A percentile compares a stretch with the other conserved stretches of the same genome.
Evolutionary conservation across 768 basidiomycete species (phyloP).

Genomic region (Mycena rebaudengoi): DNA sequence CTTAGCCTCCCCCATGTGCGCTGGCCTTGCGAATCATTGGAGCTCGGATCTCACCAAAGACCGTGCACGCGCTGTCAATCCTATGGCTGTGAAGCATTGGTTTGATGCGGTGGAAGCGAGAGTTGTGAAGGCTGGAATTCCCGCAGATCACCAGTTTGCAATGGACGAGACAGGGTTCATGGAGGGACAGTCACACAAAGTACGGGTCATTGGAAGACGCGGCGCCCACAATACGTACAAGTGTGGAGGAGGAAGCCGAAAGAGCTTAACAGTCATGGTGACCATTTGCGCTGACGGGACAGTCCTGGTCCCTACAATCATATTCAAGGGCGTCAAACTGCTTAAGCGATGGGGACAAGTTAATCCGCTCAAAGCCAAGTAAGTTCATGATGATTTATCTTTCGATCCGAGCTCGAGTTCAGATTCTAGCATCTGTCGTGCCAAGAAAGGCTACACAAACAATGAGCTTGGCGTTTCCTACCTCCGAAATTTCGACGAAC

Average conservation of each 20-base stretch:
- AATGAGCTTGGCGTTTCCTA: background rate
- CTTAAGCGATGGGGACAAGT: conserved; percentile 8
- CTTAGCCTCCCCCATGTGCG: background rate
- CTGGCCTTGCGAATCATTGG: background rate
- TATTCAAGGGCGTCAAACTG: conserved; percentile 17
- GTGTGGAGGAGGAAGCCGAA: conserved; percentile 18
- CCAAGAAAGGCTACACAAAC: background rate
- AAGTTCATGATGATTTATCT: background rate
- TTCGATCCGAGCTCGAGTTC: background rate
- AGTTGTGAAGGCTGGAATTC: conserved; percentile 2
- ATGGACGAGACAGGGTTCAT: conserved; percentile 32
- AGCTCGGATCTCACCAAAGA: background rate
- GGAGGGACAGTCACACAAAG: conserved; percentile 17
- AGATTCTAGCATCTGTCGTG: background rate
- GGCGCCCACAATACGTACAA: conserved; percentile 18
- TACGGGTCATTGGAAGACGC: conserved; percentile 21
- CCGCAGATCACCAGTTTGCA: conserved; percentile 7
- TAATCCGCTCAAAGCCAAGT: conserved; percentile 13
- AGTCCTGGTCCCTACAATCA: background rate
- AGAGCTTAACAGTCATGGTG: conserved; percentile 6
- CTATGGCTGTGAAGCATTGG: conserved; percentile 21
- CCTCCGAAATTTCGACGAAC: background rate
- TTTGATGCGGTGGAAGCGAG: conserved; percentile 24
- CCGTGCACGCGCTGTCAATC: conserved; percentile 27
- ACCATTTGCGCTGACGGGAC: conserved; percentile 22